phyloP scores from a whole-genome alignment of 2,329 filamentous ascomycete species.

The Apiospora hydei region DNA sequence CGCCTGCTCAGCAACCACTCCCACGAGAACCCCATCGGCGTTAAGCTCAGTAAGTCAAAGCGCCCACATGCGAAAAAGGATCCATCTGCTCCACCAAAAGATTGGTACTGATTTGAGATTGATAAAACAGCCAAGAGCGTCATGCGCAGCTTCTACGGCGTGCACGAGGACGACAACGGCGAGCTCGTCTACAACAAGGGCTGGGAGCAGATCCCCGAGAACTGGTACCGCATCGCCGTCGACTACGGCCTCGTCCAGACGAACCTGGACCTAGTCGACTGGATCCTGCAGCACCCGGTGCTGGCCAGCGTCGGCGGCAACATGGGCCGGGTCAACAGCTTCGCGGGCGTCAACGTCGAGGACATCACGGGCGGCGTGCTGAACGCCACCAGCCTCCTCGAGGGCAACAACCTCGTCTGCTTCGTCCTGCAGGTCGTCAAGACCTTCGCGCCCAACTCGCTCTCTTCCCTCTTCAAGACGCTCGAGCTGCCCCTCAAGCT shows the following conservation, averaged over 20 bases:
- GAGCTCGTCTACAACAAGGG: constrained; percentile 53
- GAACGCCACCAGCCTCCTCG: constrained; percentile 48
- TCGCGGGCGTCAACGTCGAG: constrained; percentile 52
- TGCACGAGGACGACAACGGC: constrained; percentile 47
- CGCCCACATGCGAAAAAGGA: too few relatives aligned
- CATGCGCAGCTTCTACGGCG: constrained; percentile 55
- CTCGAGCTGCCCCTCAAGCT: constrained; percentile 42
- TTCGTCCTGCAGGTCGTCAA: constrained; percentile 50
- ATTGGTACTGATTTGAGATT: background rate
- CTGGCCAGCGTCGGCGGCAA: constrained; percentile 60
- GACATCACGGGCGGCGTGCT: constrained; percentile 54
- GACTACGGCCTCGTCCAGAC: constrained; percentile 56
- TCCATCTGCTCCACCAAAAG: too few relatives aligned
- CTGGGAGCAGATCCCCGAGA: constrained; percentile 59
- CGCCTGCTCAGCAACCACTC: constrained; percentile 55
- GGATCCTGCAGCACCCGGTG: constrained; percentile 48
- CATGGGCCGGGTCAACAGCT: constrained; percentile 57
- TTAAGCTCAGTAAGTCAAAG: constrained; percentile 38
- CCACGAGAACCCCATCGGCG: constrained; percentile 46
- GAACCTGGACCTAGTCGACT: constrained; percentile 48
- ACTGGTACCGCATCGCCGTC: constrained; percentile 55
- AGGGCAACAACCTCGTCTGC: constrained; percentile 54
- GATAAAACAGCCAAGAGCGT: constrained; percentile 44
- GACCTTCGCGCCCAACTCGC: constrained; percentile 50
- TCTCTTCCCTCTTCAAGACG: constrained; percentile 46